phyloP scores from a whole-genome alignment of 805 yeast genomes.

The Metschnikowia matae region DNA sequence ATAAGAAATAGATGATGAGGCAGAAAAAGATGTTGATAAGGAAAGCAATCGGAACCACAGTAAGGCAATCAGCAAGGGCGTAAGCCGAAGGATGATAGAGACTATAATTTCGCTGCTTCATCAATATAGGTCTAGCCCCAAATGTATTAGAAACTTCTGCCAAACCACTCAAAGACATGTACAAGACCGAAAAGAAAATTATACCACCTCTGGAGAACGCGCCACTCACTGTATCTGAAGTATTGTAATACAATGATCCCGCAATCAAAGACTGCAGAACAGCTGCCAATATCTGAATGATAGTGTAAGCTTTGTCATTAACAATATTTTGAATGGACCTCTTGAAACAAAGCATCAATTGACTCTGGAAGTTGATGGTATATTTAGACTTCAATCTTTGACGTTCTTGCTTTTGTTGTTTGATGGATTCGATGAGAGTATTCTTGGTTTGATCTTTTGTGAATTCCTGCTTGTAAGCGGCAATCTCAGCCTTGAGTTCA shows the following conservation, averaged over 20 bases:
- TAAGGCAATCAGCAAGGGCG: constrained; percentile 22
- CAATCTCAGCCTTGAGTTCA: constrained; percentile 21
- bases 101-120: constrained; percentile 28
- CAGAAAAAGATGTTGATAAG: constrained; percentile 42
- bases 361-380: constrained; percentile 43
- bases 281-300: constrained; percentile 45
- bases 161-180: constrained; percentile 46
- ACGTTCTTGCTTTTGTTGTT: constrained; percentile 35
- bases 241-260: constrained; percentile 59
- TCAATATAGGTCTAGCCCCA: constrained; percentile 23
- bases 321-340: constrained; percentile 53
- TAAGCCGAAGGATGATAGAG: constrained; percentile 29
- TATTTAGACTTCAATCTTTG: constrained; percentile 39
- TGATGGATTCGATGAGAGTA: constrained; percentile 30
- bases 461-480: constrained; percentile 8
- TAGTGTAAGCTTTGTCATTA: constrained; percentile 53
- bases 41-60: constrained; percentile 33
- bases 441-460: constrained; percentile 17
- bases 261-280: constrained; percentile 54
- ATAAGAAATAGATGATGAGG: constrained; percentile 54
- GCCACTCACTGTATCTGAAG: constrained; percentile 48
- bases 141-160: constrained; percentile 39
- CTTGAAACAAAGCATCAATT: constrained; percentile 43
- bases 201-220: constrained; percentile 65
- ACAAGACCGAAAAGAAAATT: constrained; percentile 55